Evolutionary conservation across 1,284 basidiomycete genomes (phyloP).

Genomic region (Hemileia vastatrix): DNA sequence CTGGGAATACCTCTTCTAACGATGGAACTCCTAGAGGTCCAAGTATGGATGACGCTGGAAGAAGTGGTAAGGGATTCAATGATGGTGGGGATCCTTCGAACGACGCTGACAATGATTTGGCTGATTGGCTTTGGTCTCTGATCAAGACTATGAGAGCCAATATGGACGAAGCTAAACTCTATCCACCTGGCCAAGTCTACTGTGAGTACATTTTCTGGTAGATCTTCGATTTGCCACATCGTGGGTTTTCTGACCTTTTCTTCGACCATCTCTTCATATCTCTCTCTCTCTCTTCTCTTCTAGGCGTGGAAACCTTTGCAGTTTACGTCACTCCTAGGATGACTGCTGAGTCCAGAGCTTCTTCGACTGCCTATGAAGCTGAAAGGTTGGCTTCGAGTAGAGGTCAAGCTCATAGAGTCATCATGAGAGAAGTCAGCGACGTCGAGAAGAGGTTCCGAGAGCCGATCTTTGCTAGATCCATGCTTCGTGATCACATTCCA

Average conservation of each 20-base stretch:
- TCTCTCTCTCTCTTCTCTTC: constrained; percentile 19
- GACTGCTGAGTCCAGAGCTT: constrained; percentile 25
- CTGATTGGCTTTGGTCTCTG: constrained; percentile 46
- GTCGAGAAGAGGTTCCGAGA: constrained; percentile 49
- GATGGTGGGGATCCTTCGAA: neutral
- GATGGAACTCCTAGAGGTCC: constrained; percentile 9
- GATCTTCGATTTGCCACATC: constrained; percentile 22
- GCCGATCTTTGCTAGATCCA: constrained; percentile 46
- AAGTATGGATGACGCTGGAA: neutral
- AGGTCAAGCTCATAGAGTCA: constrained; percentile 47
- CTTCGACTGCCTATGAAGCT: constrained; percentile 12
- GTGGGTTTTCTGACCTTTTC: neutral
- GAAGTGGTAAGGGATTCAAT: neutral
- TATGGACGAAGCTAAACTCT: constrained; percentile 47
- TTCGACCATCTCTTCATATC: neutral
- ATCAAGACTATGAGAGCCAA: constrained; percentile 48
- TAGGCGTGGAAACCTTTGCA: constrained; percentile 44
- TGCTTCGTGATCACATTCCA: constrained; percentile 36
- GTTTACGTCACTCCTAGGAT: constrained; percentile 44
- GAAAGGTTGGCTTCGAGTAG: too few species aligned
- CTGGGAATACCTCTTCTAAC: constrained; percentile 7
- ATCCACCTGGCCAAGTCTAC: constrained; percentile 45
- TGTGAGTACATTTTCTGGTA: too few species aligned
- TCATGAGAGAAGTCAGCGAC: constrained; percentile 47
- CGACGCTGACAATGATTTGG: constrained; percentile 27